These are phyloP conservation scores for Aspergillus thermomutatus DNA, from an alignment of 2,329 filamentous ascomycete genomes.

Conservation along the genomic window DNA sequence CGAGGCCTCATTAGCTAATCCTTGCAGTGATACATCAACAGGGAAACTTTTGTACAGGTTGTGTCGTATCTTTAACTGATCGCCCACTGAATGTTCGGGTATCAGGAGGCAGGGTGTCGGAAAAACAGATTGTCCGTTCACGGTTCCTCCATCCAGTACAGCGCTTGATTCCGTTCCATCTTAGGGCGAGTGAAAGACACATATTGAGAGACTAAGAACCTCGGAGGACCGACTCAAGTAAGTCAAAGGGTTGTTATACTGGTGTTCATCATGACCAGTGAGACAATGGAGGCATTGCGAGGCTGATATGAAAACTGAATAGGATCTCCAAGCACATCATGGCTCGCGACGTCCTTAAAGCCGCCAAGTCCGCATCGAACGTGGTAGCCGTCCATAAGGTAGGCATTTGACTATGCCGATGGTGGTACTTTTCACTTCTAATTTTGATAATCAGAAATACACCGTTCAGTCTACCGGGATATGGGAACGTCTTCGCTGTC, in stretches of 20 bases:
- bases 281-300: background rate
- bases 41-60: too few species aligned
- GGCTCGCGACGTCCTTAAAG: conserved; percentile 37
- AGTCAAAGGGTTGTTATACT: background rate
- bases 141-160: background rate
- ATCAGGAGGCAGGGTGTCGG: background rate
- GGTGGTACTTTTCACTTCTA: background rate
- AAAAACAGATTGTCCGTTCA: background rate
- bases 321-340: conserved; percentile 27
- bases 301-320: conserved; percentile 12
- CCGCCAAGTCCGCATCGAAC: conserved; percentile 37
- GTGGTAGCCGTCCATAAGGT: conserved; percentile 39
- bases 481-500: conserved; percentile 77
- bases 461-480: conserved; percentile 85
- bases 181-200: background rate
- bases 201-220: background rate
- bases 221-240: background rate
- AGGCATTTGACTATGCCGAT: conserved; percentile 1
- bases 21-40: too few species aligned
- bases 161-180: background rate
- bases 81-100: background rate
- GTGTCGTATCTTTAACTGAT: too few species aligned
- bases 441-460: conserved; percentile 69
- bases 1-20: too few species aligned
- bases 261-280: background rate